Evolutionary conservation across 805 yeast species (phyloP).

Genomic region (Tetrapisispora namnaoensis): DNA sequence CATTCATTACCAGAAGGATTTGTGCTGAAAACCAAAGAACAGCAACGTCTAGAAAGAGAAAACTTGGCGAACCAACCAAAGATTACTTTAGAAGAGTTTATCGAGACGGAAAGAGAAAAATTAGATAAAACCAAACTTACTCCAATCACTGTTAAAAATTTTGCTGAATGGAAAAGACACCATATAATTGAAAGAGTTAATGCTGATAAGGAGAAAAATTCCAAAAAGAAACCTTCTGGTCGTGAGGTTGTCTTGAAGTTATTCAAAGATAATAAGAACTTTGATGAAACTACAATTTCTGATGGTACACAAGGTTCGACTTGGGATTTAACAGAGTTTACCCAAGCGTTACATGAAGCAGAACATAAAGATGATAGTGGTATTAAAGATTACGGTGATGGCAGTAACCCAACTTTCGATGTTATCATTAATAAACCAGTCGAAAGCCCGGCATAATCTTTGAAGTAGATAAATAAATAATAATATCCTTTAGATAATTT

Average conservation of each 20-base stretch:
- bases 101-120: conserved; percentile 84
- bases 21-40: conserved; percentile 93
- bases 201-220: conserved; percentile 31
- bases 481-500: not conserved
- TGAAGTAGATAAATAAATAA: not conserved
- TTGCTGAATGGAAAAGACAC: conserved; percentile 71
- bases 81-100: conserved; percentile 89
- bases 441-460: conserved; percentile 4
- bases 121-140: conserved; percentile 65
- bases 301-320: conserved; percentile 31
- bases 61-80: conserved; percentile 79
- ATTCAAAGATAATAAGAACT: conserved; percentile 44
- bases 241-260: conserved; percentile 57
- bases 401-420: conserved; percentile 34
- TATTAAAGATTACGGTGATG: conserved; percentile 70
- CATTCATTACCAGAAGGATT: conserved; percentile 97
- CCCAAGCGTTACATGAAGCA: conserved; percentile 29
- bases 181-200: conserved; percentile 50
- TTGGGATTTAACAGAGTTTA: conserved; percentile 37
- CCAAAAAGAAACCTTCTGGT: conserved; percentile 50
- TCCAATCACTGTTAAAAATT: conserved; percentile 76
- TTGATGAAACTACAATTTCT: conserved; percentile 33
- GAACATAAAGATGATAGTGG: conserved; percentile 31
- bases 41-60: conserved; percentile 76
- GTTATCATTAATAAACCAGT: conserved; percentile 6